A percentile compares a stretch with the other conserved stretches of the same genome.
These are phyloP conservation scores for Sphaerostilbella broomeana DNA, from an alignment of 2,329 filamentous ascomycete species.

Conservation along the genomic window DNA sequence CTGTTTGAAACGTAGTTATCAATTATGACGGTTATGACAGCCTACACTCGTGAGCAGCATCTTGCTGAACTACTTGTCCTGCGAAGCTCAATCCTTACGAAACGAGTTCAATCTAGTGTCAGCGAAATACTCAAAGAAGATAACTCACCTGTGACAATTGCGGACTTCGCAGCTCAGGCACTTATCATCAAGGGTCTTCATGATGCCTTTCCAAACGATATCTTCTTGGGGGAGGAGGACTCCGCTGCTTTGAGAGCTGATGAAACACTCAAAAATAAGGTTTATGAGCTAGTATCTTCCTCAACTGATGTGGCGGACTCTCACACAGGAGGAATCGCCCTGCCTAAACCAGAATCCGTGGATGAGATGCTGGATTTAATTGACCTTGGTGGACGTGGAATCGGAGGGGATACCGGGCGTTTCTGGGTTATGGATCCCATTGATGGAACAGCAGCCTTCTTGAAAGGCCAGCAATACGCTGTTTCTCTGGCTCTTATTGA, in stretches of 20 bases:
- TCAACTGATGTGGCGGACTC: conserved; percentile 29
- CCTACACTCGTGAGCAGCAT: no score
- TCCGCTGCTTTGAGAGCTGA: conserved; percentile 46
- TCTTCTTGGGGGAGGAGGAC: conserved; percentile 57
- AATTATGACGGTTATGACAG: no score
- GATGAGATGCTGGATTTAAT: conserved; percentile 57
- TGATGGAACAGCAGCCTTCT: conserved; percentile 57
- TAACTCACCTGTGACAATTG: conserved; percentile 54
- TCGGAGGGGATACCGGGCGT: conserved; percentile 29
- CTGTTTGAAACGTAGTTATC: no score
- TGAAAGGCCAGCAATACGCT: conserved; percentile 55
- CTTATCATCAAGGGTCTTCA: conserved; percentile 52
- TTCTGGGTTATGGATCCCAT: conserved; percentile 61
- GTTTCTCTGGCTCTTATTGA: conserved; percentile 54
- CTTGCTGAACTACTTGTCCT: conserved; percentile 42
- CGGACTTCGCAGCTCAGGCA: conserved; percentile 58
- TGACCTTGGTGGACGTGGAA: conserved; percentile 46
- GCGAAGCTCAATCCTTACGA: conserved; percentile 52
- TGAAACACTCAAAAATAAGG: conserved; percentile 40
- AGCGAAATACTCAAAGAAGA: conserved; percentile 50
- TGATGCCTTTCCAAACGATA: conserved; percentile 45
- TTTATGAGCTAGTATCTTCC: conserved; percentile 53
- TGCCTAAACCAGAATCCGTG: conserved; percentile 36
- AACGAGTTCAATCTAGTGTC: conserved; percentile 37
- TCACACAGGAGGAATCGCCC: conserved; percentile 13